Conservation (phyloP, 2,329 filamentous ascomycete species). For the Ceratocystis destructans region DNA sequence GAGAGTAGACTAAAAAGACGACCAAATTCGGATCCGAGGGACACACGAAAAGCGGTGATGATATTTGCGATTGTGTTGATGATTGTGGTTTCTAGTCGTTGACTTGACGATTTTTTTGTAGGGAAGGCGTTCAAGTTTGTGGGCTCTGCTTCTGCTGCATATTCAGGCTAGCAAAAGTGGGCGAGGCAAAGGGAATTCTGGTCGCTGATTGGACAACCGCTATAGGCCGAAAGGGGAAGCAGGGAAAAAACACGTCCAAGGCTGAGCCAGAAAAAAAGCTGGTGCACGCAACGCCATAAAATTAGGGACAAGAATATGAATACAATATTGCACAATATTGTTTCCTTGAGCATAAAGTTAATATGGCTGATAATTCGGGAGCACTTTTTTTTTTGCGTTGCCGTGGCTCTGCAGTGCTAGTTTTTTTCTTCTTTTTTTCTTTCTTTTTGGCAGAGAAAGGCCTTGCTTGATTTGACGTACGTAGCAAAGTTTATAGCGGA, state of each 20-base stretch:
- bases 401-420: background rate
- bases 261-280: background rate
- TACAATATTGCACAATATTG: background rate
- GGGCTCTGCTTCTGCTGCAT: background rate
- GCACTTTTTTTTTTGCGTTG: background rate
- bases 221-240: background rate
- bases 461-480: background rate
- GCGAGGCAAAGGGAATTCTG: background rate
- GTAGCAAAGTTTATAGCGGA: background rate
- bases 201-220: background rate
- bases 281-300: background rate
- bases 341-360: background rate
- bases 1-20: background rate
- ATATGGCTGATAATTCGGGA: background rate
- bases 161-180: background rate
- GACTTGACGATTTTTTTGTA: background rate
- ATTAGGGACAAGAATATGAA: background rate
- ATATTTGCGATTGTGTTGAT: background rate
- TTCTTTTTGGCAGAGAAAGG: background rate
- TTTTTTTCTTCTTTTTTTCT: background rate
- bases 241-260: constrained; percentile 1
- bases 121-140: background rate
- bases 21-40: background rate
- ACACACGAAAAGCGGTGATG: background rate
- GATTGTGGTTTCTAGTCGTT: background rate